Evolutionary conservation across 345 rosid species (phyloP), one percentile per base, ranked within the genome.

Genomic region (Mangifera indica): DNA sequence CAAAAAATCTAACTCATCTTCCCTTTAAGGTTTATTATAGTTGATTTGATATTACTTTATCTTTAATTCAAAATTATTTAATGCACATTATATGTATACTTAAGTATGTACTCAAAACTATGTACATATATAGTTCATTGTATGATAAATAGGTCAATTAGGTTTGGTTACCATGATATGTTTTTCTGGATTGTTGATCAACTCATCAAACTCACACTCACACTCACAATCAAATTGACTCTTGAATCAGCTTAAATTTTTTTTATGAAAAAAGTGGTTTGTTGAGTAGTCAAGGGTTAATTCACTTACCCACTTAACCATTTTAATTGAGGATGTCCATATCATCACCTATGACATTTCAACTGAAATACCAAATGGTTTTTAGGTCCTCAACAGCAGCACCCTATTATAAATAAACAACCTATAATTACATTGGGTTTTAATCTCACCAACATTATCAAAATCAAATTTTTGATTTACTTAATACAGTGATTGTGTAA

Each of bases 231-330:
- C 63, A 44, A 42, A 24, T 0, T 46, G 66, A 70, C 37, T n/a
- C 29, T 10, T 17, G 22, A 69, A 68, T 4, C 72, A 9, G n/a
- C 15, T 8, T 29, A 29, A 11, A 11, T 46, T 46, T 46, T 34
- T 69, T 34, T 20, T 21, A 13, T 1, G 42, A 10, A 15, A 29
- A 21, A 25, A 29, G 66, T 20, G 12, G 74, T 60, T 37, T 48
- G 74, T n/a, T 26, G 45, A 60, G 67, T 48, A 3, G 49, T 60
- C 32, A 46, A 32, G 74, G 49, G 9, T 37, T 37, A 34, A 7
- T 70, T 48, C 44, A 29, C 12, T n/a, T 57, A 70, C 67, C 66
- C 29, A 71, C 46, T 21, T 42, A 34, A 71, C 49, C 66, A 32
- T 7, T 12, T 17, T 4, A 60, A 15, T 51, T 29, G 32, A 29